These are phyloP conservation scores for Apiotrichum montevideense DNA, from an alignment of 1,284 basidiomycete genomes.

Conservation along the genomic window DNA sequence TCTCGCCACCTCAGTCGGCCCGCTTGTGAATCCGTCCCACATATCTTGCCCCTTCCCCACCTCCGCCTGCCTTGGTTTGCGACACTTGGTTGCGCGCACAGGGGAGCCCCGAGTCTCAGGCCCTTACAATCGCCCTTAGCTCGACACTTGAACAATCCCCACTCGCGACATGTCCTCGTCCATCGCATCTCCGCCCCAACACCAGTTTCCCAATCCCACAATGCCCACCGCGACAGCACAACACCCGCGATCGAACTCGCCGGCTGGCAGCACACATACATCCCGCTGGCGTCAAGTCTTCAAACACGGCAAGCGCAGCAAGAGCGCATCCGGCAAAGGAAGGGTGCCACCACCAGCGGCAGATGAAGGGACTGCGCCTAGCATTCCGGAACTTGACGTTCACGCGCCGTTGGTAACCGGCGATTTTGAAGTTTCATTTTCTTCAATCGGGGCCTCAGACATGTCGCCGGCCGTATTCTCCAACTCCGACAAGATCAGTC, in stretches of 20 bases:
- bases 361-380: slow-evolving; percentile 3
- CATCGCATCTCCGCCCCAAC: slow-evolving; percentile 4
- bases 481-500: not conserved
- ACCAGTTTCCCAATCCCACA: not conserved
- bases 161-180: slow-evolving; percentile 6
- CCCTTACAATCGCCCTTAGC: not conserved
- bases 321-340: not conserved
- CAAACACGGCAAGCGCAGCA: slow-evolving; percentile 5
- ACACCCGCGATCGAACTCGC: not conserved
- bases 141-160: too few species aligned
- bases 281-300: slow-evolving; percentile 9
- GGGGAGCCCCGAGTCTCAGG: too few species aligned
- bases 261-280: slow-evolving; percentile 1
- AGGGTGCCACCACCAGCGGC: not conserved
- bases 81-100: too few species aligned
- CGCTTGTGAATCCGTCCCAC: too few species aligned
- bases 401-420: slow-evolving; percentile 9
- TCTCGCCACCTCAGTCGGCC: too few species aligned
- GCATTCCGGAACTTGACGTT: slow-evolving; percentile 15
- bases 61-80: too few species aligned
- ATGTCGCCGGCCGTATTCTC: not conserved
- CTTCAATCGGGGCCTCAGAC: not conserved
- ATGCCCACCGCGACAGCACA: not conserved
- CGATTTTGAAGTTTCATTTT: slow-evolving; percentile 13
- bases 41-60: too few species aligned